A percentile compares a stretch with the other conserved stretches of the same genome.
phyloP scores from a whole-genome alignment of 208 protist species.

The Plasmodiophora brassicae region DNA sequence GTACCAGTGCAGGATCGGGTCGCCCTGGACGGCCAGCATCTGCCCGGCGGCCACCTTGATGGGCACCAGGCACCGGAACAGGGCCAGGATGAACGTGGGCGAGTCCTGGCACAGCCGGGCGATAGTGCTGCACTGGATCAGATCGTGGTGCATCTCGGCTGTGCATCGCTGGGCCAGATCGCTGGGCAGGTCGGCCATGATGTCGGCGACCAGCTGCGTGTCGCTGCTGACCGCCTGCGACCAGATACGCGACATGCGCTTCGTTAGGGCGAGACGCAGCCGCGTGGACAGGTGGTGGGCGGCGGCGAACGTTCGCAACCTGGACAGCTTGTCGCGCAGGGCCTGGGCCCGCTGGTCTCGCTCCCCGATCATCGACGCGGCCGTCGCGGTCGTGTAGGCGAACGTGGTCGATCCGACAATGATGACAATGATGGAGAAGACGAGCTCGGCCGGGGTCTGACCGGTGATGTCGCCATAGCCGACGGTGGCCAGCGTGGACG shows the following conservation, averaged over 20 bases:
- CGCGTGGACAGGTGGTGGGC: neutral
- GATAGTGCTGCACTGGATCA: neutral
- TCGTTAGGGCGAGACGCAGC: neutral
- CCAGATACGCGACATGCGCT: slow-evolving; percentile 3
- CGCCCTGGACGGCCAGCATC: slow-evolving; percentile 13
- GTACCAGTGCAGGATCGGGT: neutral
- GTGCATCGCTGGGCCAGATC: slow-evolving; percentile 5
- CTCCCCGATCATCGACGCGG: neutral
- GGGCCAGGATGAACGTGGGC: neutral
- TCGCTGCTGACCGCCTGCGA: neutral
- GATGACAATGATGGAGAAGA: slow-evolving; percentile 14
- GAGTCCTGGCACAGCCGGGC: neutral
- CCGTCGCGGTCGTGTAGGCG: neutral
- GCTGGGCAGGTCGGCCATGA: neutral
- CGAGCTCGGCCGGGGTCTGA: neutral
- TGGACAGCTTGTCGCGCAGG: neutral
- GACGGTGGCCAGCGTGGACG: slow-evolving; percentile 22
- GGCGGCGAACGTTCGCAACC: neutral
- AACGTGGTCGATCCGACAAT: neutral
- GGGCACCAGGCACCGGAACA: neutral
- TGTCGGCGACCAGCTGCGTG: neutral
- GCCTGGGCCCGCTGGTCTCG: neutral
- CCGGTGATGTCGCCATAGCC: slow-evolving; percentile 39
- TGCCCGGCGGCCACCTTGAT: neutral
- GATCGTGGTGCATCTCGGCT: slow-evolving; percentile 15